Evolutionary conservation across 2,329 filamentous ascomycete genomes (phyloP), one percentile per base, ranked within the genome.

Genomic region (Arthrobotrys sphaeroides): DNA sequence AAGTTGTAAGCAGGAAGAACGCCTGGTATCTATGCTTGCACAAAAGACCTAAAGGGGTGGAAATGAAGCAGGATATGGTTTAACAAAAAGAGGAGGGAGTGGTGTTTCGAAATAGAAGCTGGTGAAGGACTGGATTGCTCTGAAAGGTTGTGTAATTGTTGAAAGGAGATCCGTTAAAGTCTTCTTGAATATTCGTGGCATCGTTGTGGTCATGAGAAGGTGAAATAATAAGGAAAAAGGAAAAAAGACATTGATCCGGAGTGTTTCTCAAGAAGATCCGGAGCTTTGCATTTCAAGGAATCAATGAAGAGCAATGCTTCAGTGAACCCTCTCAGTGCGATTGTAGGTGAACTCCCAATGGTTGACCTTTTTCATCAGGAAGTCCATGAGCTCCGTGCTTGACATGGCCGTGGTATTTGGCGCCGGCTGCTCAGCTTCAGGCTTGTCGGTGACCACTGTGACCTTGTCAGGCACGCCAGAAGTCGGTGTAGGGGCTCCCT

Each of bases 361-460:
- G 78, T 94, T 88, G 80, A 96, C 86, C 81, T 93, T 89, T 77
- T 91, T 87, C 76, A 91, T 94, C 81, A 96, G 83, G 79, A 89
- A 87, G 81, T 96, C 93, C 92, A 96, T 96, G 92, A 96, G 96
- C 83, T 96, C 92, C 77, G 92, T 85, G 78, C 90, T 93, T 69
- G 78, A 66, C 43, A 78, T 77, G 31, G 66, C 61, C 26, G 67
- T 7, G n/a, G 69, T 60, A 33, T 77, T 72, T 6, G 79, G 79
- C 10, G 78, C 67, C 51, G 73, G 38, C 12, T 73, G 79, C 43
- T 80, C 77, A 24, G 69, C 74, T 28, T 79, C 80, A 26, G 78
- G 73, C 55, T 75, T 77, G 10, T 79, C 67, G 4, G 67, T 68
- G 5, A 72, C 40, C 45, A 77, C 77, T 28, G 78, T 80, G 42